Base-by-base conservation (phyloP, 2,329 filamentous ascomycete genomes). In the Cordyceps cicadae region DNA sequence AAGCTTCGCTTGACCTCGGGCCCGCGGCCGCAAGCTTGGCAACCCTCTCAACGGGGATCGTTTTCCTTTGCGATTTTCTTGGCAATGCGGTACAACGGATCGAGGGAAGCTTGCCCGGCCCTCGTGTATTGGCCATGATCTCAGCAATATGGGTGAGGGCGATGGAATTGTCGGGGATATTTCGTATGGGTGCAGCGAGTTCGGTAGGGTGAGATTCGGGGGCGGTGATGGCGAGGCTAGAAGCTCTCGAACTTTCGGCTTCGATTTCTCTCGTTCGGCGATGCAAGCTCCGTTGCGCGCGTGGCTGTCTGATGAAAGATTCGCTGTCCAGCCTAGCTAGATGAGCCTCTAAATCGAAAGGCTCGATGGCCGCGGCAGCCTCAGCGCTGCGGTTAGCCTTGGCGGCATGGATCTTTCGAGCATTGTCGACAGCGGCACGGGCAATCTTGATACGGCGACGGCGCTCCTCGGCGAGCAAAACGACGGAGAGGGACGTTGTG, bases 401-500 rank as follows among this genome's bases (percentile, higher is more conserved):
- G 53, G 70, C 71, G 5, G 74, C 75, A 61, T 77, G 81, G 11
- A 84, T 67, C 61, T 77, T 82, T 59, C 79, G 73, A 24, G 78
- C 80, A 73, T 84, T 84, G 4, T 80, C 75, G 41, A 81, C 74
- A 17, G 80, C 78, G 21, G 78, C 73, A 50, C 75, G 74, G 39
- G 80, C 76, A 50, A 81, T 74, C 59, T 79, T 78, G 63, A 84
- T 79, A 29, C 81, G 78, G 61, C 80, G 79, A 62, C 81, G 77
- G 53, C 81, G 80, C 69, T 85, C 82, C 70, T 85, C 81, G 61
- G 82, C 75, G 60, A 85, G 72, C 29, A 82, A 69, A 54, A 79
- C 76, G 60, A 84, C 75, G 48, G 81, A 83, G 67, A 81, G 84
- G 9, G 81, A 82, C 2, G 81, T 84, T 55, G 81, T 82, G 17